Conservation (phyloP, 176 grass and related monocot genomes). For the Carex cristatella region DNA sequence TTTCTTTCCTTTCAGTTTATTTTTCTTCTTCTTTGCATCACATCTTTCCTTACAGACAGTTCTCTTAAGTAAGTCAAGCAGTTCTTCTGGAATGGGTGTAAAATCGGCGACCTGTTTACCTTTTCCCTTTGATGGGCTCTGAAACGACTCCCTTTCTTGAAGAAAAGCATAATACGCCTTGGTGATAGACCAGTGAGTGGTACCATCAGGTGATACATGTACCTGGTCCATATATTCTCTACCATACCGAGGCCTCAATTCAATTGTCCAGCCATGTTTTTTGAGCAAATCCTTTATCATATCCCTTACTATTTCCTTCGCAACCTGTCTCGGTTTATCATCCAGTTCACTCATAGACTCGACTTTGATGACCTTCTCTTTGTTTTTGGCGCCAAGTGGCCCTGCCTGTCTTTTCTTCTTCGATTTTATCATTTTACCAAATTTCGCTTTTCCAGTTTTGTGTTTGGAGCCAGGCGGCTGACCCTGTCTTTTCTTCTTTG, state of each 20-base stretch:
- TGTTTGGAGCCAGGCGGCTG: neutral
- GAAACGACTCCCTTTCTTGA: conserved; percentile 22
- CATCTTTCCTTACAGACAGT: conserved; percentile 44
- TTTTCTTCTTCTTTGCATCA: conserved; percentile 33
- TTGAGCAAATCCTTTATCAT: conserved; percentile 75
- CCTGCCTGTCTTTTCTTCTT: neutral
- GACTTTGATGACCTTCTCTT: neutral
- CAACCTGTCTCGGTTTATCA: conserved; percentile 1
- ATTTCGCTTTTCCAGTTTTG: neutral
- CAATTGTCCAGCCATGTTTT: conserved; percentile 81
- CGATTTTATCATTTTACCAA: neutral
- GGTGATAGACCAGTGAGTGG: conserved; percentile 91
- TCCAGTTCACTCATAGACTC: conserved; percentile 18
- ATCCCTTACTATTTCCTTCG: conserved; percentile 70
- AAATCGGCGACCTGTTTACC: conserved; percentile 18
- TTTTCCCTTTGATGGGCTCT: conserved; percentile 26
- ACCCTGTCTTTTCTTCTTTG: neutral
- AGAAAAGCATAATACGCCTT: conserved; percentile 65
- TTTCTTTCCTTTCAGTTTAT: conserved; percentile 41
- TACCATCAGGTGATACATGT: conserved; percentile 81
- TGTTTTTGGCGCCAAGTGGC: neutral
- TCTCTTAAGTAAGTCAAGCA: conserved; percentile 63
- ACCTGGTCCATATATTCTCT: conserved; percentile 81
- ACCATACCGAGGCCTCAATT: conserved; percentile 73
- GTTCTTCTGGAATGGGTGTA: conserved; percentile 52